Evolutionary conservation across 768 basidiomycete genomes (phyloP), one percentile per base, ranked within the genome.

Genomic region (Fomitopsis serialis): DNA sequence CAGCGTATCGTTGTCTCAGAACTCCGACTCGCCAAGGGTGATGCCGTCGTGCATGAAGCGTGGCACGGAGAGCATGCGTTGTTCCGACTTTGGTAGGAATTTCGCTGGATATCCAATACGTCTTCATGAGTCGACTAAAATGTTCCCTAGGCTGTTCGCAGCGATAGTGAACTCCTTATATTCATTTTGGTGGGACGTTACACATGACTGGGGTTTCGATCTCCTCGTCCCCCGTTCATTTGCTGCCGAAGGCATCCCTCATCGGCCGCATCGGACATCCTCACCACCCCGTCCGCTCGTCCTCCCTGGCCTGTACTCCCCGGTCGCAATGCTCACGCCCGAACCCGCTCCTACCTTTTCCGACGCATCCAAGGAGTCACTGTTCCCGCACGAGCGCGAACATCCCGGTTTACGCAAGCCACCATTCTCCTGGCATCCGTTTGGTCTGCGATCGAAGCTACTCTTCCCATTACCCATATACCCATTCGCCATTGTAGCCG

Each of bases 151-250:
- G 94, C 68, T 98, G 15, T 68, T 97, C 43, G 81, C 86, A 10
- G 94, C 92, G 22, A 77, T 81, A 34, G 67, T 96, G 62, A 98
- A 98, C 69, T 96, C 95, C 2, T 67, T 89, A 27, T 99, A 92
- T 69, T 95, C 94, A 2, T 98, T 96, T 68, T 99, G 93, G 91
- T 99, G 97, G 97, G 97, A 98, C 70, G 79, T 98, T 42, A 93
- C 92, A 45, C 91, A 96, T 67, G 97, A 99, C 66, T 99, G 96
- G 95, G 97, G 97, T 5, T 76, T 99, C 51, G 80, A 84, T 43
- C 71, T 98, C 42, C 72, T 98, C 54, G 58, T 59, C 22, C 57
- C 55, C 57, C 66, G 27, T 60, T 66, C 52, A 56, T 36, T 46
- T 13, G 37, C 48, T 19, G 6, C 21, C 40, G 43, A 49, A 22